Evolutionary conservation across 2,329 filamentous ascomycete genomes (phyloP), one percentile per base, ranked within the genome.

Genomic region (Fusarium compactum): DNA sequence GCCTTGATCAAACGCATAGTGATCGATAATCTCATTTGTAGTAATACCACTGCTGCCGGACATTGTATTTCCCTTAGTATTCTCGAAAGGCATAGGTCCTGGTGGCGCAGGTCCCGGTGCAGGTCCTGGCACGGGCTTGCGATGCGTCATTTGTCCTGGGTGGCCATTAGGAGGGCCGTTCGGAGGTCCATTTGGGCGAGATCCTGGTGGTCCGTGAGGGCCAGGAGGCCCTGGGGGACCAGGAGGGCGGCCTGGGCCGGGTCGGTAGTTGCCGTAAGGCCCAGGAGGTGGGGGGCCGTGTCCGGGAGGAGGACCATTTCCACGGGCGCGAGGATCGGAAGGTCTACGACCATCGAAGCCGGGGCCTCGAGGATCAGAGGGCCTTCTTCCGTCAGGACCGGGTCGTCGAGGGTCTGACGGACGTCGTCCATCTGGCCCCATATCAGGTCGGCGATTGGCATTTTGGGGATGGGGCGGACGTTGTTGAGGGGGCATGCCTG

Each of bases 1-100:
- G 12, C 73, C 74, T 51, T 76, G 74, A 16, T 80, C 77, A 11
- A 71, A 76, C 6, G 76, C 76, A 55, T 81, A 81, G 44, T 81
- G 79, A n/a, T 81, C 79, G 34, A 81, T 81, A 34, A 81, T 81
- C n/a, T 80, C 77, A 40, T 80, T 80, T 6, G 79, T 74, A 3
- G 78, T 80, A 8, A 80, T 75, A 18, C 75, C 65, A 34, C 73
- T 76, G 44, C 72, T 80, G 7, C 60, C 58, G 2, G 71, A 76
- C 48, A 70, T 77, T 15, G 59, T 74, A 22, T 62, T 73, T 16
- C 65, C 53, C 22, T 76, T 76, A 7, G 62, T 62, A 29, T 65
- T 69, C 12, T 70, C 63, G 14, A 67, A 70, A 22, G 74, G 74
- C 24, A 65, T 62, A 20, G 70, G 58, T 16, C 67, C 66, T n/a